Base-by-base conservation (phyloP, 116 monocot species). In the Iris pallida region DNA sequence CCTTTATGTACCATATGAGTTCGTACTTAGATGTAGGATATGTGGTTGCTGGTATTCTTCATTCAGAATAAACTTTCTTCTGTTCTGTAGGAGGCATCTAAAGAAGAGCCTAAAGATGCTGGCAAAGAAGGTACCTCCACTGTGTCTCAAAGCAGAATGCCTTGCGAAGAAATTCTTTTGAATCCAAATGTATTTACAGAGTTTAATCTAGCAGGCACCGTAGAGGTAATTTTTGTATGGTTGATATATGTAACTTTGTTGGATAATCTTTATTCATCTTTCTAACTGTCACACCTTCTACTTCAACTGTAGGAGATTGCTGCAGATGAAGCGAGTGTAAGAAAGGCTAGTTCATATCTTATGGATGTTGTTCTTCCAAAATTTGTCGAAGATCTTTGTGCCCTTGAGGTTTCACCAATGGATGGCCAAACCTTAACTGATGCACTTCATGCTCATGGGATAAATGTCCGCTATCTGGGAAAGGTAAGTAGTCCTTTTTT, bases 121-220 rank as follows among this genome's bases (percentile, higher is more conserved):
- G 55, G 51, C 49, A 61, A 81, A 44, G 45, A 74, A 74, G 64
- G 20, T 66, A 62, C 19, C 61, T 59, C 70, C 46, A 5, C 55
- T 60, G 4, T 57, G 68, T 30, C 52, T 57, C 71, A 64, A 55
- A 56, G 53, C 47, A 16, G 17, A 16, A 16, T 42, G 5, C 45
- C 73, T 57, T 46, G 6, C 44, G 70, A 74, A 53, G 84, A 88
- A 49, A 76, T 93, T 53, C 74, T 82, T 56, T 69, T 98, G 58
- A 98, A 98, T 77, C 93, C 98, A 42, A 98, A 98, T 86, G 98
- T 88, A 43, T 93, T 90, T 57, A 98, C 93, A 2, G 98, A 98
- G 65, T 98, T 93, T 75, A 93, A 90, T 68, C 66, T 98, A 53
- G 83, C 81, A 45, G 98, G 81, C 40, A 80, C 60, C 57, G 59